Evolutionary conservation across 2,329 filamentous ascomycete genomes (phyloP), one percentile per base, ranked within the genome.

Genomic region (Penicillium hesseltinei): DNA sequence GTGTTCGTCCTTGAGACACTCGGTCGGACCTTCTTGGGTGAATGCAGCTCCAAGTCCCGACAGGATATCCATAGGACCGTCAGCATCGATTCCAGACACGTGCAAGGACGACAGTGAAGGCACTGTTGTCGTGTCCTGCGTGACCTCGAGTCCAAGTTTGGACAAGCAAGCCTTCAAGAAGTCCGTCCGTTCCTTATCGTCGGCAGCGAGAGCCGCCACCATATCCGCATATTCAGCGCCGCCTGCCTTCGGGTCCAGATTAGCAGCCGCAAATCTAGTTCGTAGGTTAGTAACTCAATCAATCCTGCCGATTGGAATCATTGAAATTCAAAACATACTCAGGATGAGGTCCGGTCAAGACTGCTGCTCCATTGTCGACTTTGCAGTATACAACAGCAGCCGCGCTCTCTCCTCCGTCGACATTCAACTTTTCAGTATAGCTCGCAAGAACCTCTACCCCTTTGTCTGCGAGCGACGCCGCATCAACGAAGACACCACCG

Each of bases 401-500:
- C 33, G 85, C 83, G 1, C 85, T 85, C 42, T 84, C 79, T 0
- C 91, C 91, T 0, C 88, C 82, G 53, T 95, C 88, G 3, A 97
- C 89, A 64, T 88, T 85, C 13, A 96, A 73, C 15, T 88, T 79
- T 36, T 91, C 88, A 0, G 82, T 82, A 71, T 94, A 99, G 57
- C 82, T 89, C 1, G 93, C 94, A 25, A 99, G 78, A 7, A 96
- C 82, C 73, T 97, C 86, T 0, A 97, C 85, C 2, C 88, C 89
- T 61, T 81, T 77, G 31, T 83, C 81, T 54, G 80, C 77, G 55
- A 85, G 80, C 44, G 82, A 84, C 3, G 82, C 81, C 1, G 89
- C 88, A 75, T 94, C 88, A 1, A 96, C 90, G 77, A 97, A 99
- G 1, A 96, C 86, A 4, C 94, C 92, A 0, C 94, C 94, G 0